These are phyloP conservation scores for Citrus hindsii DNA, from an alignment of 345 rosid species.

Conservation along the genomic window DNA sequence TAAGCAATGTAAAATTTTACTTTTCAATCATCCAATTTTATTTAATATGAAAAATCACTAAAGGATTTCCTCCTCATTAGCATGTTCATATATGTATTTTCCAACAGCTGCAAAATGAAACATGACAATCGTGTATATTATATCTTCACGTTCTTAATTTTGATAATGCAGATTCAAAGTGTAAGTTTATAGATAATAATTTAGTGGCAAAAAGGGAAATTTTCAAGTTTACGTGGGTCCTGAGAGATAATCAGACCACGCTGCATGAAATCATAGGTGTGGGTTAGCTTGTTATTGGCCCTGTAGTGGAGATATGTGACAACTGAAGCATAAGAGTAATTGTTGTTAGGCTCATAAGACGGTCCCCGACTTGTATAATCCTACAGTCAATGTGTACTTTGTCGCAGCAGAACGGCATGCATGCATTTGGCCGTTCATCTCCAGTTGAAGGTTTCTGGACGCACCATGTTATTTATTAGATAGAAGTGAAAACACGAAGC, in stretches of 20 bases:
- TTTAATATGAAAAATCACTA: background rate
- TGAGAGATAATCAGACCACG: constrained; percentile 1
- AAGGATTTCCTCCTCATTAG: background rate
- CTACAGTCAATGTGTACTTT: constrained; percentile 19
- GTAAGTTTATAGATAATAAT: too few species aligned
- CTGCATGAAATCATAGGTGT: constrained; percentile 30
- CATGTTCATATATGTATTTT: background rate
- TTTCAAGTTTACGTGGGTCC: background rate
- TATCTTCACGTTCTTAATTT: too few species aligned
- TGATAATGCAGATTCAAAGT: too few species aligned
- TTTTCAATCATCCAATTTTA: too few species aligned
- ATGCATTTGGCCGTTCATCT: background rate
- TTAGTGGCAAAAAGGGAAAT: background rate
- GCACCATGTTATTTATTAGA: constrained; percentile 14
- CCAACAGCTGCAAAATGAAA: background rate
- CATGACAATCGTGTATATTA: background rate
- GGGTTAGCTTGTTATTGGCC: constrained; percentile 13
- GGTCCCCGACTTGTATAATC: constrained; percentile 26
- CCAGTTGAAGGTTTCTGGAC: constrained; percentile 21
- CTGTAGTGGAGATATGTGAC: constrained; percentile 34
- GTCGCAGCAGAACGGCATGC: constrained; percentile 21
- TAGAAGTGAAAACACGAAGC: too few species aligned
- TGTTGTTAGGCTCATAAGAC: constrained; percentile 20
- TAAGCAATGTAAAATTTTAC: too few species aligned
- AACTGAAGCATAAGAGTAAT: constrained; percentile 24